These are phyloP conservation scores for Heterobasidion annosum DNA, from an alignment of 1,284 basidiomycete species.

Conservation along the genomic window DNA sequence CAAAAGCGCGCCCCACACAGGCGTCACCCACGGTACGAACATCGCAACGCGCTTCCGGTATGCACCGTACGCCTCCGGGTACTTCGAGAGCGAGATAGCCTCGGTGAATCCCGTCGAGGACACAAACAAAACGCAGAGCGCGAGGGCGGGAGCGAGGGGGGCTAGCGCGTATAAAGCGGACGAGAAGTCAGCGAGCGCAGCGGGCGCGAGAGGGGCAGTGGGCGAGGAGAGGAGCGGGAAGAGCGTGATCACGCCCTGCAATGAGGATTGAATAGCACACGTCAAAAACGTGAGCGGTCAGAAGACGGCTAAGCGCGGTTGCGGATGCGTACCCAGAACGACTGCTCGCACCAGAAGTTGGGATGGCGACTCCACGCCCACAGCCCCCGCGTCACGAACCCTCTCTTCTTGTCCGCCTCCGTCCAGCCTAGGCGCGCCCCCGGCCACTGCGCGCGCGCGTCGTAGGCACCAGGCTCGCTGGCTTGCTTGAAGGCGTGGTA, in stretches of 20 bases:
- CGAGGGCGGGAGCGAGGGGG: constrained; percentile 43
- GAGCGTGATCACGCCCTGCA: constrained; percentile 56
- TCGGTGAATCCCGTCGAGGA: constrained; percentile 76
- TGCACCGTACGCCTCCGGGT: constrained; percentile 60
- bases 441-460: constrained; percentile 39
- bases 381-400: constrained; percentile 79
- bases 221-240: constrained; percentile 44
- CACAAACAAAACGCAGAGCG: constrained; percentile 63
- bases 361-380: constrained; percentile 88
- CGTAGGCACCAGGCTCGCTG: constrained; percentile 25
- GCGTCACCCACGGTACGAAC: constrained; percentile 59
- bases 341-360: constrained; percentile 86
- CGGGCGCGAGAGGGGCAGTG: constrained; percentile 22
- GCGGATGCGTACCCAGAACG: constrained; percentile 67
- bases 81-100: constrained; percentile 69
- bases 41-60: constrained; percentile 80
- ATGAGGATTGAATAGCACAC: background rate
- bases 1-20: constrained; percentile 28
- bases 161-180: constrained; percentile 18
- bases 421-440: constrained; percentile 58
- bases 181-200: constrained; percentile 18
- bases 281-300: too few relatives aligned
- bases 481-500: constrained; percentile 78
- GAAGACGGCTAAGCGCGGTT: background rate
- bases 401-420: constrained; percentile 62